Base-by-base conservation (phyloP, 208 protist species). In the Leishmania amazonensis region DNA sequence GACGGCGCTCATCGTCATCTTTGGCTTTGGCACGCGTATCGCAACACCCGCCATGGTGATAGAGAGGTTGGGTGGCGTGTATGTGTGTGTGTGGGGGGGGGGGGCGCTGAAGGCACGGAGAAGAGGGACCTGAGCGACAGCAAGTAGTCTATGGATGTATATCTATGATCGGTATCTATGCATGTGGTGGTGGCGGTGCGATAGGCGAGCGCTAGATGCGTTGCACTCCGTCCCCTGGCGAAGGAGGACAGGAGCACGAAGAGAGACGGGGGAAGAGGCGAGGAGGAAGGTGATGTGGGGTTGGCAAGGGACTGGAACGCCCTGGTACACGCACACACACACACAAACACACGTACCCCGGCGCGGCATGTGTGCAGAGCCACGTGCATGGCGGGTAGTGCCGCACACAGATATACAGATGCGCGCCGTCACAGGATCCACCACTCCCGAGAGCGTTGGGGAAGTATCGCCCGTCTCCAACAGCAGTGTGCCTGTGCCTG, bases 1-100 rank as follows among this genome's bases (percentile, higher is more conserved):
- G 17, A 97, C 94, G 2, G 86, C 80, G 42, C 84, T 89, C 51
- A 89, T 53, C 38, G 91, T 93, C 74, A 91, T 80, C 83, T 96
- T 96, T 0, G 88, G 88, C 72, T 91, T 90, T 4, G 77, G 75
- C 35, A 80, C 13, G 40, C 77, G 76, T n/a, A 85, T 24, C 8
- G 74, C 67, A 51, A 83, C 76, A 62, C 78, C 58, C 13, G 81
- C 85, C 80, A 87, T 87, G 19, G 57, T 49, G 62, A 47, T 11
- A 15, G 45, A 13, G n/a, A 35, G 28, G 75, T 35, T 17, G 21
- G 42, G 54, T 19, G 31, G 51, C 5, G 9, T 6, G 42, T 15
- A 28, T 53, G 42, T 3, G 8, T 54, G 51, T 21, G 51, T 54
- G 17, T 54, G 15, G 31, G 31, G 31, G 31, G 31, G 31, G 31